Evolutionary conservation across 495 filamentous ascomycete genomes (phyloP).

Genomic region (Xeromyces bisporus): DNA sequence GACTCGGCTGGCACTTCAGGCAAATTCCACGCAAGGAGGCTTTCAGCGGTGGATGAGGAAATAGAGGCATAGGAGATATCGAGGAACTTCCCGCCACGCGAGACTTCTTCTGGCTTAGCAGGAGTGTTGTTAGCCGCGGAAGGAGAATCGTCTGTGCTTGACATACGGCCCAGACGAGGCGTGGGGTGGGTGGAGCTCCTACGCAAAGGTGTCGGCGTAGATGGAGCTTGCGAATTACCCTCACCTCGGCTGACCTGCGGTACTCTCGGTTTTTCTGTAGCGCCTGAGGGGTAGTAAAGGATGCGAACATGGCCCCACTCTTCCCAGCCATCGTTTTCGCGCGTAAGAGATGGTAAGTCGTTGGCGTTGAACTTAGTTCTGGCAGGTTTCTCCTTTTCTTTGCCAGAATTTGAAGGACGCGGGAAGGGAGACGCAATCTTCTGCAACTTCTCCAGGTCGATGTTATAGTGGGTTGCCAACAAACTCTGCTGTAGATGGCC

Average conservation of each 20-base stretch:
- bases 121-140: conserved; percentile 11
- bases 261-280: conserved; percentile 15
- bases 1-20: conserved; percentile 50
- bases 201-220: conserved; percentile 35
- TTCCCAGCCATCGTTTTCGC: conserved; percentile 38
- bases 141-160: conserved; percentile 38
- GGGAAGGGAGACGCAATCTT: conserved; percentile 70
- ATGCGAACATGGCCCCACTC: conserved; percentile 52
- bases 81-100: conserved; percentile 40
- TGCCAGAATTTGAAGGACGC: conserved; percentile 36
- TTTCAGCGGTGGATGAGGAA: conserved; percentile 41
- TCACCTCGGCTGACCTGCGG: conserved; percentile 12
- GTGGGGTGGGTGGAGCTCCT: conserved; percentile 37
- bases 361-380: conserved; percentile 42
- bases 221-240: conserved; percentile 15
- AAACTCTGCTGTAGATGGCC: conserved; percentile 52
- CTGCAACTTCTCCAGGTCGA: conserved; percentile 76
- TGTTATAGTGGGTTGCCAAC: conserved; percentile 78
- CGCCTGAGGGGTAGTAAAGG: conserved; percentile 41
- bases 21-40: conserved; percentile 46
- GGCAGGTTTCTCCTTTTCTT: conserved; percentile 52
- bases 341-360: conserved; percentile 56
- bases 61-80: conserved; percentile 55
- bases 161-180: conserved; percentile 29
- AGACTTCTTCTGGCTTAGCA: conserved; percentile 18